Percentiles rank a stretch among this genome's conserved stretches.
Conservation (phyloP, 345 rosid genomes). For the Euclidium syriacum region DNA sequence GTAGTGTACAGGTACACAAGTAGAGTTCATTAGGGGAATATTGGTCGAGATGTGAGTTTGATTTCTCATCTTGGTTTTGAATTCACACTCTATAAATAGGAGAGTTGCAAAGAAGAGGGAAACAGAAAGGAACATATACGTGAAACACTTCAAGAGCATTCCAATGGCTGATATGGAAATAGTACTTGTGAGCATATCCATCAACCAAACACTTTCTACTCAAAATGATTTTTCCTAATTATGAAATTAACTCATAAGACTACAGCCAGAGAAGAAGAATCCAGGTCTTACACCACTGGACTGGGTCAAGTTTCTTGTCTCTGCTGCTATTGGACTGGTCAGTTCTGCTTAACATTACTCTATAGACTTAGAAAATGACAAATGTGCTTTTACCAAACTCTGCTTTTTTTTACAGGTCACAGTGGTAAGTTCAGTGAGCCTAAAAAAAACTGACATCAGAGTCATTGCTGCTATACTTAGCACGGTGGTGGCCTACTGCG, state of each 20-base stretch:
- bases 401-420: constrained; percentile 38
- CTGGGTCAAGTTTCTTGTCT: constrained; percentile 78
- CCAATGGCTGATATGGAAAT: constrained; percentile 95
- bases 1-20: constrained; percentile 63
- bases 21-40: not conserved
- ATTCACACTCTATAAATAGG: constrained; percentile 32
- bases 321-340: constrained; percentile 77
- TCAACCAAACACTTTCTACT: not conserved
- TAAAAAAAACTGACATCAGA: constrained; percentile 56
- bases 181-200: constrained; percentile 58
- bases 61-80: not conserved
- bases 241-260: not conserved
- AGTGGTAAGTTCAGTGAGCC: constrained; percentile 50
- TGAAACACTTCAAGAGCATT: constrained; percentile 78
- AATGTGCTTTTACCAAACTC: not conserved
- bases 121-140: constrained; percentile 43
- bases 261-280: constrained; percentile 84
- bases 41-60: not conserved
- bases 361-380: not conserved
- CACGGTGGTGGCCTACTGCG: constrained; percentile 58
- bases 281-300: constrained; percentile 86
- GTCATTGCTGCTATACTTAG: constrained; percentile 61
- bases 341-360: constrained; percentile 18
- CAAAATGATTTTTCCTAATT: not conserved
- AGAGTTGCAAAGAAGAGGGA: constrained; percentile 35